Evolutionary conservation across 306 rosid species (phyloP).

Genomic region (Leucaena leucocephala): DNA sequence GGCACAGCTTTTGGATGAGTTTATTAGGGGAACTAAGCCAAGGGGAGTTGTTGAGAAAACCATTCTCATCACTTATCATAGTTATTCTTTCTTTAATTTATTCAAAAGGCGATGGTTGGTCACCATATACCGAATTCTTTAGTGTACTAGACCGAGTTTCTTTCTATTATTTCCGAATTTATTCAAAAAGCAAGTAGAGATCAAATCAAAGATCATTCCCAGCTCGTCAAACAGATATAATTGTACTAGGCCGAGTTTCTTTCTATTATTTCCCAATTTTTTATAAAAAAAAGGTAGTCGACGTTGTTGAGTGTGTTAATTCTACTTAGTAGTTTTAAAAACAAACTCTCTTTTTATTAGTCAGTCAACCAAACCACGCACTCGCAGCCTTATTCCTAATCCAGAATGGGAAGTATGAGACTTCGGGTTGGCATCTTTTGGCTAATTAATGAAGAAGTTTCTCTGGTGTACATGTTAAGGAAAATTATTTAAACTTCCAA

Average conservation of each 20-base stretch:
- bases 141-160: not conserved
- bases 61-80: not conserved
- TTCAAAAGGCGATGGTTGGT: not conserved
- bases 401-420: constrained; percentile 31
- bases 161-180: not conserved
- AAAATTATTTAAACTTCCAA: not conserved
- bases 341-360: constrained; percentile 28
- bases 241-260: not conserved
- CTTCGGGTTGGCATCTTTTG: not conserved
- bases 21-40: constrained; percentile 7
- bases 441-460: not conserved
- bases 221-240: not conserved
- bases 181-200: constrained; percentile 13
- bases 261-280: not conserved
- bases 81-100: not conserved
- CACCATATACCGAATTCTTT: not conserved
- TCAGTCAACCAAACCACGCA: constrained; percentile 58
- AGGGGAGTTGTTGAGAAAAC: constrained; percentile 44
- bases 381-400: constrained; percentile 39
- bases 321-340: not conserved
- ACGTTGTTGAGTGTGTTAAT: not conserved
- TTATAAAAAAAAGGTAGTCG: not conserved
- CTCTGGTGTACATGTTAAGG: not conserved
- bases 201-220: not conserved
- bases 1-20: not conserved